Percentiles rank a stretch among this genome's conserved stretches.
Evolutionary conservation across 495 filamentous ascomycete genomes (phyloP).

Genomic region (Penicillium daleae): DNA sequence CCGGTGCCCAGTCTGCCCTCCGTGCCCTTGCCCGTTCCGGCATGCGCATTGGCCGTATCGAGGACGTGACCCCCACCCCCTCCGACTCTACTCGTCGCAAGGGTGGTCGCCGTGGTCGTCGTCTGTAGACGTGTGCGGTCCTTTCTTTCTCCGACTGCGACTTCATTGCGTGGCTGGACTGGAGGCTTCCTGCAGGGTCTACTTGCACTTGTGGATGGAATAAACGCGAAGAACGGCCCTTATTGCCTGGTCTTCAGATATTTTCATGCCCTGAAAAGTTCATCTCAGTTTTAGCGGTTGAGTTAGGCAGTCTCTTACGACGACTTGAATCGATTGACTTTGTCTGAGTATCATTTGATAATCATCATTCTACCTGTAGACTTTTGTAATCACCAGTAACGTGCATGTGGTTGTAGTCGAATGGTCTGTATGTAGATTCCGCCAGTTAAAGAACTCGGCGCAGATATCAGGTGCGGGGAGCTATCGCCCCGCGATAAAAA

Average conservation of each 20-base stretch:
- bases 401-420: not conserved
- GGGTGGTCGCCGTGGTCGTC: slow-evolving; percentile 99
- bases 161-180: slow-evolving; percentile 38
- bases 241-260: slow-evolving; percentile 60
- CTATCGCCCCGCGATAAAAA: slow-evolving; percentile 25
- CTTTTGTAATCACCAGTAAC: not conserved
- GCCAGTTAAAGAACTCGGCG: not conserved
- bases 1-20: slow-evolving; percentile 97
- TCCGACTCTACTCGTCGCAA: slow-evolving; percentile 99
- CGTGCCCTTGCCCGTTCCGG: slow-evolving; percentile 96
- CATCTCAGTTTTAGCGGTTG: slow-evolving; percentile 32
- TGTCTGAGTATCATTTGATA: slow-evolving; percentile 14
- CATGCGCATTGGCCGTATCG: slow-evolving; percentile 99
- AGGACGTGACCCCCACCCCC: slow-evolving; percentile 98
- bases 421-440: not conserved
- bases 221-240: slow-evolving; percentile 62
- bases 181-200: slow-evolving; percentile 41
- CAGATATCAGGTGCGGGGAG: slow-evolving; percentile 16
- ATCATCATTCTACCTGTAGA: not conserved
- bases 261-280: slow-evolving; percentile 48
- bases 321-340: slow-evolving; percentile 31
- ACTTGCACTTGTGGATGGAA: slow-evolving; percentile 56
- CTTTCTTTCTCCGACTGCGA: slow-evolving; percentile 34
- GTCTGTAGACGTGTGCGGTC: slow-evolving; percentile 72
- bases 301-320: slow-evolving; percentile 24